Base-by-base conservation (phyloP, 2,329 filamentous ascomycete genomes). In the Cadophora sp. region DNA sequence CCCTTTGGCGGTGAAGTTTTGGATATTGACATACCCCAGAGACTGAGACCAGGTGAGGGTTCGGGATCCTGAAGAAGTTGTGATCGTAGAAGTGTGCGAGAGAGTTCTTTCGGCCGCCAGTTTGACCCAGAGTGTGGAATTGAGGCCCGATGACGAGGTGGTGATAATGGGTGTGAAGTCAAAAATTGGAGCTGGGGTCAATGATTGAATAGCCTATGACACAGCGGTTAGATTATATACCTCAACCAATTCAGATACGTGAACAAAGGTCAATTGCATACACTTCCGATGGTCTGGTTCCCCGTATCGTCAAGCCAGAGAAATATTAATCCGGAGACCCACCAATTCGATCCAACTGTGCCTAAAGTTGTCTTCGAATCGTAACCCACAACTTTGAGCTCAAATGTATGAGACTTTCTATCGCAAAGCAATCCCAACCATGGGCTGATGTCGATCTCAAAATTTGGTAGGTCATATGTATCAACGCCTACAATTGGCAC, bases 401-500 rank as follows among this genome's bases (percentile, higher is more conserved):
- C 83, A 74, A 94, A 91, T 0, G 79, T 86, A 75, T 94, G 91
- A 4, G 81, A 70, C 1, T 81, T 72, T 0, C 87, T 88, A 73
- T 94, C 87, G 70, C 86, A 88, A 0, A 95, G 81, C 0, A 89
- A 67, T 0, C 89, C 87, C 2, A 94, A 80, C 81, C 89, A 94
- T 0, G 91, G 88, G 1, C 90, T 89, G 56, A 95, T 87, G 74
- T 95, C 92, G 69, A 96, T 91, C 75, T 94, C 90, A 70, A 92
- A 88, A 75, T 94, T 91, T 47, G 85, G 83, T 41, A 95, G 80
- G 74, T 94, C 91, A 76, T 93, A 94, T 0, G 91, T 87, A 73
- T 95, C 87, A 27, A 90, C 87, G 0, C 91, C 91, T 1, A 91
- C 91, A 62, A 94, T 83, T 0, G 91, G 92, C 4, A 90, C 83